phyloP scores from a whole-genome alignment of 2,329 filamentous ascomycete genomes.

The Trichoderma oligosporum region DNA sequence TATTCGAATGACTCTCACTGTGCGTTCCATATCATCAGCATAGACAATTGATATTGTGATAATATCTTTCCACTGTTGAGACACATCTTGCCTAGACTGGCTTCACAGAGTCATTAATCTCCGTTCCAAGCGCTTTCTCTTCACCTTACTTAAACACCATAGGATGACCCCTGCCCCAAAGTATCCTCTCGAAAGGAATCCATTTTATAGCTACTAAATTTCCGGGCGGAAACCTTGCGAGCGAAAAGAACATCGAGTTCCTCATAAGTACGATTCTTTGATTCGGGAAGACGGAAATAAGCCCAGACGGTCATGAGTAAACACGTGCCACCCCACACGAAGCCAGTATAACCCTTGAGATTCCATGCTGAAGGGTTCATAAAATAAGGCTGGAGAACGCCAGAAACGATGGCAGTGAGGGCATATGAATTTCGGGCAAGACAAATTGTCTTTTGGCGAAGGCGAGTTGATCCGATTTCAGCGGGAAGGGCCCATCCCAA shows the following conservation, averaged over 20 bases:
- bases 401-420: constrained; percentile 48
- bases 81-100: not conserved
- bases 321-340: constrained; percentile 47
- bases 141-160: not conserved
- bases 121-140: too few species aligned
- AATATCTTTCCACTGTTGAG: not conserved
- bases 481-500: constrained; percentile 35
- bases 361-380: constrained; percentile 45
- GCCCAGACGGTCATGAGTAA: constrained; percentile 48
- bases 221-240: constrained; percentile 30
- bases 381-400: constrained; percentile 47
- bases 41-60: not conserved
- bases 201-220: constrained; percentile 28
- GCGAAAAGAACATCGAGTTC: constrained; percentile 38
- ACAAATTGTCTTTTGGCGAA: constrained; percentile 54
- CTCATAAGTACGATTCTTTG: constrained; percentile 46
- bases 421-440: constrained; percentile 44
- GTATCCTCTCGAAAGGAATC: constrained; percentile 9
- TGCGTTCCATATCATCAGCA: not conserved
- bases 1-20: not conserved
- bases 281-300: constrained; percentile 50
- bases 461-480: constrained; percentile 48
- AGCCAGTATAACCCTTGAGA: constrained; percentile 46
- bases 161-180: not conserved
- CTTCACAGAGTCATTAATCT: not conserved